These are phyloP conservation scores for Coniferiporia weirii DNA, from an alignment of 1,284 basidiomycete species.

Conservation along the genomic window DNA sequence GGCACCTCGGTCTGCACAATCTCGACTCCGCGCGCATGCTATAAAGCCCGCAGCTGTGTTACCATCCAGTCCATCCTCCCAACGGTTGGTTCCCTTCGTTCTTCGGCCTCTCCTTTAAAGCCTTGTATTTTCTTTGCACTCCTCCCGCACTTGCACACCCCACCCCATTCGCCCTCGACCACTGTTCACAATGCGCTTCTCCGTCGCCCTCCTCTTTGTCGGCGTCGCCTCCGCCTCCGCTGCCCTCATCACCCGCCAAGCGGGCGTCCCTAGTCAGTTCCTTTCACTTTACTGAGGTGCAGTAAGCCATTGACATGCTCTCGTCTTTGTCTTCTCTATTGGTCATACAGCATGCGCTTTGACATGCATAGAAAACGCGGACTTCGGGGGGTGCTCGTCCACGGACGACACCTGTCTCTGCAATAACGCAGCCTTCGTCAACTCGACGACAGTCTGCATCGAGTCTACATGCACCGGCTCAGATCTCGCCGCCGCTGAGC, in stretches of 20 bases:
- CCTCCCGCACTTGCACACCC: slow-evolving; percentile 9
- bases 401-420: slow-evolving; percentile 51
- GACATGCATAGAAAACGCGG: slow-evolving; percentile 39
- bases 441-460: slow-evolving; percentile 44
- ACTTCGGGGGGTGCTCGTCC: slow-evolving; percentile 36
- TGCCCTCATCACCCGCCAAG: slow-evolving; percentile 32
- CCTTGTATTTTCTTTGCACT: neutral
- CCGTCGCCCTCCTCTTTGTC: slow-evolving; percentile 38
- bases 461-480: slow-evolving; percentile 36
- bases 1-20: neutral
- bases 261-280: slow-evolving; percentile 34
- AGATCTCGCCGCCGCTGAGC: slow-evolving; percentile 44
- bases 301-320: neutral
- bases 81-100: neutral
- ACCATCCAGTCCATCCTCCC: neutral
- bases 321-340: neutral
- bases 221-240: slow-evolving; percentile 39
- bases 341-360: slow-evolving; percentile 42
- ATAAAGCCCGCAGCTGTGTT: neutral
- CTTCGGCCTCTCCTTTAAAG: neutral
- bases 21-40: too few relatives aligned
- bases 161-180: slow-evolving; percentile 21
- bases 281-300: neutral
- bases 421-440: slow-evolving; percentile 40
- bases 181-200: slow-evolving; percentile 46